Percentiles rank a stretch among this genome's conserved stretches.
Conservation (phyloP, 1,284 basidiomycete species). For the Termitomyces sp. region DNA sequence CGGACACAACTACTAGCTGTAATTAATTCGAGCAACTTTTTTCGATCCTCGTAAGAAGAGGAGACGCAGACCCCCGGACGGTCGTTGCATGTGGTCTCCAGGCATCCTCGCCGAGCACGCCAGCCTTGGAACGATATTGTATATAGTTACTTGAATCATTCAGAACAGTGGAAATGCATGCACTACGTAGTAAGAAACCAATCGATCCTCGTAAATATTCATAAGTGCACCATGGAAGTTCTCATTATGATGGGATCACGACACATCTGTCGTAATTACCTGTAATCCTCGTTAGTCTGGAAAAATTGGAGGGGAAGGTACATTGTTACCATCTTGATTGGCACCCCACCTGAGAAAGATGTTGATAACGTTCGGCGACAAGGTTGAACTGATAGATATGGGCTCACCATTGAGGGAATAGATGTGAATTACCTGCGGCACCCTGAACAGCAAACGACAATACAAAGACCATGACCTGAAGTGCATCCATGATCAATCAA, state of each 20-base stretch:
- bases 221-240: background rate
- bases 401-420: slow-evolving; percentile 51
- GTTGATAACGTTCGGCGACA: background rate
- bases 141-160: no score
- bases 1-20: no score
- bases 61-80: no score
- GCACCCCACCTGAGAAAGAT: slow-evolving; percentile 11
- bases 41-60: no score
- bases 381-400: background rate
- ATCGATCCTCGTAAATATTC: background rate
- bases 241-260: slow-evolving; percentile 10
- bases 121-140: no score
- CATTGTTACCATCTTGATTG: slow-evolving; percentile 9
- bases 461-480: slow-evolving; percentile 63
- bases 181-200: no score
- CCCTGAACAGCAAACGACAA: slow-evolving; percentile 71
- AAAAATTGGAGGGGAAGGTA: background rate
- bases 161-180: no score
- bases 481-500: slow-evolving; percentile 20
- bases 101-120: no score
- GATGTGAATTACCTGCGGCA: slow-evolving; percentile 47
- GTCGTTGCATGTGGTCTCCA: no score
- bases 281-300: slow-evolving; percentile 4
- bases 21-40: no score
- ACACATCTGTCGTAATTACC: slow-evolving; percentile 32